Percentiles rank a stretch among this genome's conserved stretches.
Evolutionary conservation across 805 yeast genomes (phyloP).

Genomic region (Candida incommunis): DNA sequence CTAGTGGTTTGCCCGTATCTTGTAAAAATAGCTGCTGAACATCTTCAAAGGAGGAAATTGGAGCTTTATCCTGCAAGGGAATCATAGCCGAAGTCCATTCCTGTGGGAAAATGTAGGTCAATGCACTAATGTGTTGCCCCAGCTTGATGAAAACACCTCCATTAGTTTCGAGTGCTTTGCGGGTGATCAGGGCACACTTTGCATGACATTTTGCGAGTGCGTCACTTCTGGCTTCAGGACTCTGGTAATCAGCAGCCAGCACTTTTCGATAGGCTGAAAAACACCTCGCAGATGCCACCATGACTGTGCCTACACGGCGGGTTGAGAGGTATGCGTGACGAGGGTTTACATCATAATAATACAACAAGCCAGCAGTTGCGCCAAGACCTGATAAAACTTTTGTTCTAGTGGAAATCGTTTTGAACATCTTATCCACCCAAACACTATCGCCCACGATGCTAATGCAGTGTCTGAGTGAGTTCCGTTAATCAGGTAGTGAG

Average conservation of each 20-base stretch:
- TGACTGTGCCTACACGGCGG: not conserved
- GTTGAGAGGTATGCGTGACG: not conserved
- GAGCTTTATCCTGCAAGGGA: constrained; percentile 85
- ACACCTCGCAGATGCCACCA: constrained; percentile 53
- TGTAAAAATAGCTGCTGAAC: constrained; percentile 47
- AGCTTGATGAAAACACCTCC: constrained; percentile 90
- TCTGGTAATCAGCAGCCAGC: constrained; percentile 30
- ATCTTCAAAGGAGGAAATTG: constrained; percentile 58
- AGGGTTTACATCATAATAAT: not conserved
- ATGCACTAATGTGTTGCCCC: constrained; percentile 88
- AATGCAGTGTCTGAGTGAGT: too few relatives aligned
- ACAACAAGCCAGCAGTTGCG: not conserved
- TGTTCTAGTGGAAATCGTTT: not conserved
- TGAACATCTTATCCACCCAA: too few relatives aligned
- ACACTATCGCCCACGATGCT: too few relatives aligned
- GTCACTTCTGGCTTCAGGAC: constrained; percentile 30
- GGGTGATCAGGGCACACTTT: constrained; percentile 64
- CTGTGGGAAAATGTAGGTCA: constrained; percentile 76
- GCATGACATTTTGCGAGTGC: constrained; percentile 58
- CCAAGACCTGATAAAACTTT: not conserved
- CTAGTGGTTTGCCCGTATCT: constrained; percentile 50
- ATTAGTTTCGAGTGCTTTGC: constrained; percentile 64
- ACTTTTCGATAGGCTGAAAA: constrained; percentile 52
- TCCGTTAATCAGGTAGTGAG: too few relatives aligned
- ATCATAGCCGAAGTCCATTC: constrained; percentile 96